phyloP scores from a whole-genome alignment of 495 filamentous ascomycete genomes.

The Pseudomonodictys pantanalensis region DNA sequence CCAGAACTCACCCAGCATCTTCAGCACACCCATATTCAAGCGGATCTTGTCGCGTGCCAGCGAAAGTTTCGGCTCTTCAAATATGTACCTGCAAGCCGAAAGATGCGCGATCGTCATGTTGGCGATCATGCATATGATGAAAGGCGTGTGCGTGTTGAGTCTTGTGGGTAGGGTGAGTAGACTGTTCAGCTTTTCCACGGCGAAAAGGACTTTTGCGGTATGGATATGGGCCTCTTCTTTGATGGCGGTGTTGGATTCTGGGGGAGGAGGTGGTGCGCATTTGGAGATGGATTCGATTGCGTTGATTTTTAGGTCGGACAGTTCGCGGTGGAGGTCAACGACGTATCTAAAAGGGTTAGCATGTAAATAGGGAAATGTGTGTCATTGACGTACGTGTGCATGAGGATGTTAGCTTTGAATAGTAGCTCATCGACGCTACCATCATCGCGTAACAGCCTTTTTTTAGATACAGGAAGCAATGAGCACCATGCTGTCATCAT shows the following conservation, averaged over 20 bases:
- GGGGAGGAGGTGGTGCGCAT: constrained; percentile 29
- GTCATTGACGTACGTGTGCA: constrained; percentile 12
- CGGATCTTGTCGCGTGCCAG: constrained; percentile 24
- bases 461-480: constrained; percentile 20
- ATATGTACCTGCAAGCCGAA: constrained; percentile 25
- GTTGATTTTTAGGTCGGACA: constrained; percentile 17
- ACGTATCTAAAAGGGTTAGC: constrained; percentile 16
- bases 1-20: constrained; percentile 27
- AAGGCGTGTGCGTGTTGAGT: constrained; percentile 23
- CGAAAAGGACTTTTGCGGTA: constrained; percentile 26
- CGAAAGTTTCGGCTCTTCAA: constrained; percentile 18
- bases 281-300: constrained; percentile 26
- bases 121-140: constrained; percentile 30
- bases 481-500: constrained; percentile 23
- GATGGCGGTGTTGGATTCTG: constrained; percentile 4
- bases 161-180: constrained; percentile 26
- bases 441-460: constrained; percentile 21
- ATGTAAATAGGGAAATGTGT: not conserved
- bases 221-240: constrained; percentile 25
- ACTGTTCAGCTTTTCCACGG: constrained; percentile 20
- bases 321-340: constrained; percentile 26
- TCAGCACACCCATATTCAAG: constrained; percentile 27
- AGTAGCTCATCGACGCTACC: constrained; percentile 27
- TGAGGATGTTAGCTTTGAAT: constrained; percentile 27
- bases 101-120: constrained; percentile 32